phyloP scores from a whole-genome alignment of 1,139 yeast genomes.

The Pneumocystis murina region DNA sequence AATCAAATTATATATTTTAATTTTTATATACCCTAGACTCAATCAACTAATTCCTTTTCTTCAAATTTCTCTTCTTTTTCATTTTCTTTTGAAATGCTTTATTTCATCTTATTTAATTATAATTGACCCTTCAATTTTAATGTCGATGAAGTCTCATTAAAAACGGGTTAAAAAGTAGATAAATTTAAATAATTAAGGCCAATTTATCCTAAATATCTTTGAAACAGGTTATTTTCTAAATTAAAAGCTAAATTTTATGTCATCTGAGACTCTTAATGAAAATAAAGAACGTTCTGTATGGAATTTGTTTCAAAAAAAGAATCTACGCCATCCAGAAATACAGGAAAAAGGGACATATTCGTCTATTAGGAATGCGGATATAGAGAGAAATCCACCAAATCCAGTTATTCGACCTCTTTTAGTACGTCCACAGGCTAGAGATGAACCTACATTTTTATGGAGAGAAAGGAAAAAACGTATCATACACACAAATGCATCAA shows the following conservation, averaged over 20 bases:
- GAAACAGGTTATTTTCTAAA: too few species aligned
- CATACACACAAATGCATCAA: not conserved
- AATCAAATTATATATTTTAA: too few species aligned
- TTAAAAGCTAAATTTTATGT: not conserved
- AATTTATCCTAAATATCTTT: too few species aligned
- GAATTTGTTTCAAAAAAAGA: not conserved
- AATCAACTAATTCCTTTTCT: not conserved
- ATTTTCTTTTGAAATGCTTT: not conserved
- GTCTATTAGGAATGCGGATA: not conserved
- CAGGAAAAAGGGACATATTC: not conserved
- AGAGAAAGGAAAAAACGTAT: not conserved
- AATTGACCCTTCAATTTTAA: not conserved
- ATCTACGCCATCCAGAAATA: not conserved
- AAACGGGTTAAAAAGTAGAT: too few species aligned
- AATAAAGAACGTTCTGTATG: not conserved
- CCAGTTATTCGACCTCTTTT: not conserved
- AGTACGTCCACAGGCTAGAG: not conserved
- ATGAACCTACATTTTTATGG: not conserved
- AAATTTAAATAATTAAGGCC: too few species aligned
- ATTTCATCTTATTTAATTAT: not conserved
- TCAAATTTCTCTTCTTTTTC: not conserved
- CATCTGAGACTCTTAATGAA: not conserved
- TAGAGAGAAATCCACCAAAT: not conserved
- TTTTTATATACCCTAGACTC: too few species aligned
- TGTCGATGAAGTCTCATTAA: too few species aligned